A percentile compares a stretch with the other conserved stretches of the same genome.
These are phyloP conservation scores for Peronospora belbahrii DNA, from an alignment of 352 stramenopile species.

Conservation along the genomic window DNA sequence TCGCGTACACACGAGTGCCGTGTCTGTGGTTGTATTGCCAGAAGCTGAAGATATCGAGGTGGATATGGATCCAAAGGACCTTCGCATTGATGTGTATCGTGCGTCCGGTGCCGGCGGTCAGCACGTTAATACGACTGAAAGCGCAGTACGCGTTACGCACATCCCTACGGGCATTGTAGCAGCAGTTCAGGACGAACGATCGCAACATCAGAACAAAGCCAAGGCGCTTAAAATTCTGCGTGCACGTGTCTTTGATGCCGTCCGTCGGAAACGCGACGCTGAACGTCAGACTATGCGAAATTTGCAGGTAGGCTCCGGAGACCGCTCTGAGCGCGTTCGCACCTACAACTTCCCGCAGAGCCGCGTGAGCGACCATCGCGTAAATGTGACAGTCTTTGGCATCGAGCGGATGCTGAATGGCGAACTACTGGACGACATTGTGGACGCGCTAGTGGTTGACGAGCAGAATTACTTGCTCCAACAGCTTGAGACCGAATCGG, in stretches of 20 bases:
- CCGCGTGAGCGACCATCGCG: constrained; percentile 93
- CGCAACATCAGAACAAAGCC: constrained; percentile 97
- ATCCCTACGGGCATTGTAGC: constrained; percentile 91
- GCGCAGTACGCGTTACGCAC: constrained; percentile 94
- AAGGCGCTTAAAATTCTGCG: constrained; percentile 96
- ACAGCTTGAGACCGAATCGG: constrained; percentile 35
- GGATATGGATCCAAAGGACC: constrained; percentile 91
- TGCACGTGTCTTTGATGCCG: constrained; percentile 92
- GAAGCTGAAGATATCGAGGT: constrained; percentile 81
- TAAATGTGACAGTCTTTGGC: constrained; percentile 83
- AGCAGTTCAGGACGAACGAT: constrained; percentile 91
- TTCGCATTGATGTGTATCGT: constrained; percentile 96
- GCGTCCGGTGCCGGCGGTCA: constrained; percentile 94
- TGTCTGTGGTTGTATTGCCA: constrained; percentile 96
- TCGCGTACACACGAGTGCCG: constrained; percentile 95
- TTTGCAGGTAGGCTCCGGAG: constrained; percentile 91
- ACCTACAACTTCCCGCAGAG: constrained; percentile 99
- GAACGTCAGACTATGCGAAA: constrained; percentile 57
- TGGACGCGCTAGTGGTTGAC: constrained; percentile 69
- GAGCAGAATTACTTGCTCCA: constrained; percentile 74
- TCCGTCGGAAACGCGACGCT: constrained; percentile 61
- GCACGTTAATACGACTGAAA: constrained; percentile 99
- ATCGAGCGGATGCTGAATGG: constrained; percentile 88
- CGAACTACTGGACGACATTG: constrained; percentile 86
- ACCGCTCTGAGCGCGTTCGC: constrained; percentile 94